These are phyloP conservation scores for Arctium lappa DNA, from an alignment of 129 eudicot genomes.

Conservation along the genomic window DNA sequence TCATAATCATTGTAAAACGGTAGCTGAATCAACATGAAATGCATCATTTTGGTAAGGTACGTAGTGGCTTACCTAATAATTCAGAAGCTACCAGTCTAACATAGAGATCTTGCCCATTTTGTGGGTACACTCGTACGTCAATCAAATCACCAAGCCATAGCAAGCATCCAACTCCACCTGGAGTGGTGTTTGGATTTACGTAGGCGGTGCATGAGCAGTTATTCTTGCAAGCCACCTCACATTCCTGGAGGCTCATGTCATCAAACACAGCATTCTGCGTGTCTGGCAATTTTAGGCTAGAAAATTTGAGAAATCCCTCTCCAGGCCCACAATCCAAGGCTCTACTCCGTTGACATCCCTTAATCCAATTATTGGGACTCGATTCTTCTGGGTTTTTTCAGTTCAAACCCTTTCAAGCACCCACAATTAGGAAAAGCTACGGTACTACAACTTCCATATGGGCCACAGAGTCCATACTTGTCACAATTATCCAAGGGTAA, in stretches of 20 bases:
- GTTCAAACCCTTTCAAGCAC: background rate
- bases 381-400: background rate
- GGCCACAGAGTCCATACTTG: background rate
- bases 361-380: background rate
- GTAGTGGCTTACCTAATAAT: conserved; percentile 3
- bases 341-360: background rate
- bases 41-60: background rate
- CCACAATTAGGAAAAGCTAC: background rate
- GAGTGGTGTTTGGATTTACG: background rate
- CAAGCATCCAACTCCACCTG: conserved; percentile 48
- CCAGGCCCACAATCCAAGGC: background rate
- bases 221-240: conserved; percentile 3
- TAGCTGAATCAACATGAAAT: background rate
- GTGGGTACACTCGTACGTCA: conserved; percentile 4
- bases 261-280: background rate
- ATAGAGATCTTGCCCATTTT: conserved; percentile 32
- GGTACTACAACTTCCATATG: background rate
- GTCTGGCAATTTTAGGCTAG: background rate
- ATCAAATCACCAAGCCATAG: conserved; percentile 24
- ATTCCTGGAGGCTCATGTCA: background rate
- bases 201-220: background rate
- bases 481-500: conserved; percentile 2
- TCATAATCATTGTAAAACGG: background rate
- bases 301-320: background rate
- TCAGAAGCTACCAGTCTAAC: conserved; percentile 29